A percentile compares a stretch with the other conserved stretches of the same genome.
phyloP scores from a whole-genome alignment of 371 early-diverging fungal species.

The Umbelopsis sp. region DNA sequence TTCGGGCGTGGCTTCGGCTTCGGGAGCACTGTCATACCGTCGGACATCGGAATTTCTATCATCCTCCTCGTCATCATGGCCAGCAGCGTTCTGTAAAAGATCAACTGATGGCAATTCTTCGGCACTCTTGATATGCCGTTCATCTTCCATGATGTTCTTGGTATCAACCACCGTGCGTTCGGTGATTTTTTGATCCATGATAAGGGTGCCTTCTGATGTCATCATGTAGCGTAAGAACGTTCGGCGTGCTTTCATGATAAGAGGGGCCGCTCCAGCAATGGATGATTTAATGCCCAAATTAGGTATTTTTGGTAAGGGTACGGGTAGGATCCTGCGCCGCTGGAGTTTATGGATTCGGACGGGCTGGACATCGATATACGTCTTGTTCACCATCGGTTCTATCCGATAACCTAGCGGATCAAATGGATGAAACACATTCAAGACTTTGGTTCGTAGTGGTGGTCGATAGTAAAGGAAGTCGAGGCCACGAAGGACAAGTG shows the following conservation, averaged over 20 bases:
- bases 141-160: slow-evolving; percentile 1
- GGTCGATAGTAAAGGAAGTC: slow-evolving; percentile 54
- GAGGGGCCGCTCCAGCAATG: slow-evolving; percentile 31
- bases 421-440: slow-evolving; percentile 71
- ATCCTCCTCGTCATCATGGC: not conserved
- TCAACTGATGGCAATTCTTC: slow-evolving; percentile 1
- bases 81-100: not conserved
- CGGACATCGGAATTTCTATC: slow-evolving; percentile 3
- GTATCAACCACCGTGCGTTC: slow-evolving; percentile 17
- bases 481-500: slow-evolving; percentile 64
- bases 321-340: slow-evolving; percentile 22
- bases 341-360: slow-evolving; percentile 30
- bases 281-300: slow-evolving; percentile 36
- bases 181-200: slow-evolving; percentile 11
- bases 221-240: slow-evolving; percentile 29
- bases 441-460: slow-evolving; percentile 53
- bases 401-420: slow-evolving; percentile 74
- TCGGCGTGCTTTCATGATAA: slow-evolving; percentile 22
- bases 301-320: slow-evolving; percentile 30
- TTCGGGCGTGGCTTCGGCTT: slow-evolving; percentile 5
- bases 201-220: slow-evolving; percentile 12
- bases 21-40: slow-evolving; percentile 16
- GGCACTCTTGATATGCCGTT: slow-evolving; percentile 1
- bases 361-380: slow-evolving; percentile 58
- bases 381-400: slow-evolving; percentile 65